A percentile compares a stretch with the other conserved stretches of the same genome.
phyloP scores from a whole-genome alignment of 306 rosid genomes.

The Castanea crenata region DNA sequence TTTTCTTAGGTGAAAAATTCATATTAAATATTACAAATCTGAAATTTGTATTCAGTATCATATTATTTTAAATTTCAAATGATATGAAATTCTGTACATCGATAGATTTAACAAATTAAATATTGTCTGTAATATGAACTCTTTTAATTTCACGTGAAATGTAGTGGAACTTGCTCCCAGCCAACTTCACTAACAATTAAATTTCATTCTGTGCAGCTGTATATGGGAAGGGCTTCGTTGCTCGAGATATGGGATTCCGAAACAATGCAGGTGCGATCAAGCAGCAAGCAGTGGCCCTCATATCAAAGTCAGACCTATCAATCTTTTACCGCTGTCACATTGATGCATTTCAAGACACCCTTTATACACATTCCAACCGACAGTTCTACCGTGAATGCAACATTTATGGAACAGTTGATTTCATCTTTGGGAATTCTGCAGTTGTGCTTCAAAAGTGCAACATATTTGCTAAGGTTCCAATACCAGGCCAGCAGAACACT shows the following conservation, averaged over 20 bases:
- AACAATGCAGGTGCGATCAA: constrained; percentile 72
- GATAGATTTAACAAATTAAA: too few relatives aligned
- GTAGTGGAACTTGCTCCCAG: too few relatives aligned
- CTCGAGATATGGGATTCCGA: constrained; percentile 56
- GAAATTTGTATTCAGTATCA: too few relatives aligned
- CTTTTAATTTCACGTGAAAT: too few relatives aligned
- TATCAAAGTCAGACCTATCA: constrained; percentile 56
- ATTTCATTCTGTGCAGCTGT: constrained; percentile 43
- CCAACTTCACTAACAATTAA: background rate
- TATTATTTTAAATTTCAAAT: too few relatives aligned
- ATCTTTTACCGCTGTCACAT: constrained; percentile 58
- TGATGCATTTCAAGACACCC: constrained; percentile 71
- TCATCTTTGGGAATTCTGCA: constrained; percentile 79
- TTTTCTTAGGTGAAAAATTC: too few relatives aligned
- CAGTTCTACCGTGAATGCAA: constrained; percentile 72
- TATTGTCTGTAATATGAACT: too few relatives aligned
- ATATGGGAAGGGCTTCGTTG: constrained; percentile 61
- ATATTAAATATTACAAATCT: too few relatives aligned
- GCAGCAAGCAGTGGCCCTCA: constrained; percentile 82
- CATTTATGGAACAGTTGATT: constrained; percentile 69
- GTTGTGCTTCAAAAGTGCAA: constrained; percentile 58
- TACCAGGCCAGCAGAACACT: constrained; percentile 63
- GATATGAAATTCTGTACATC: too few relatives aligned
- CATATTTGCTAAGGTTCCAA: constrained; percentile 48
- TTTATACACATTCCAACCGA: constrained; percentile 55